Base-by-base conservation (phyloP, 2,329 filamentous ascomycete species). In the Pezicula radicicola region DNA sequence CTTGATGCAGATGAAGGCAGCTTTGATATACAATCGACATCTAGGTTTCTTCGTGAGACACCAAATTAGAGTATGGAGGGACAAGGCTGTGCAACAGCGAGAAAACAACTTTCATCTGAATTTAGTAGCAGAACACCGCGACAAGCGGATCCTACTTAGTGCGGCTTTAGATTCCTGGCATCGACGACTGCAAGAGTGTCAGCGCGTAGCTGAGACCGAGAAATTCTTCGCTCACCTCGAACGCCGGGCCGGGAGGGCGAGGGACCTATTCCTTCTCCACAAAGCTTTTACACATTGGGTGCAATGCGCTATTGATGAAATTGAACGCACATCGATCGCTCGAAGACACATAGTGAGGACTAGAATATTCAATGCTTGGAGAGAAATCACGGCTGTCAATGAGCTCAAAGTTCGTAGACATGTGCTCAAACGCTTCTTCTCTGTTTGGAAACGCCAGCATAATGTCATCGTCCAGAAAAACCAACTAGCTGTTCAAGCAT, bases 251-350 rank as follows among this genome's bases (percentile, higher is more conserved):
- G 75, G 72, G 1, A 78, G 80, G 58, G 85, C 85, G 43, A 80
- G 87, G 53, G 78, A 88, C 62, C 70, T 88, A 10, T 87, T 83
- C 59, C 73, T 90, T 6, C 68, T 87, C 52, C 80, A 77, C 3
- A 85, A 83, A 65, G 78, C 81, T 2, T 84, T 89, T 51, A 79
- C 76, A 1, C 83, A 87, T 57, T 95, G 90, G 90, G 79, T 80
- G 10, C 78, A 80, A 50, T 75, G 79, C 47, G 79, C 88, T 10
- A 78, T 76, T 6, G 83, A 88, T 13, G 82, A 89, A 62, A 74
- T 84, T 15, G 78, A 83, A 55, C 79, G 82, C 39, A 89, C 88
- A 4, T 81, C 80, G 4, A 76, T 83, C 40, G 89, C 88, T 18
- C 79, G 87, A 55, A 76, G 83, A 55, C 87, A 90, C 64, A 83